Evolutionary conservation across 2,329 filamentous ascomycete genomes (phyloP), one percentile per base, ranked within the genome.

Genomic region (Diaporthe sp.): DNA sequence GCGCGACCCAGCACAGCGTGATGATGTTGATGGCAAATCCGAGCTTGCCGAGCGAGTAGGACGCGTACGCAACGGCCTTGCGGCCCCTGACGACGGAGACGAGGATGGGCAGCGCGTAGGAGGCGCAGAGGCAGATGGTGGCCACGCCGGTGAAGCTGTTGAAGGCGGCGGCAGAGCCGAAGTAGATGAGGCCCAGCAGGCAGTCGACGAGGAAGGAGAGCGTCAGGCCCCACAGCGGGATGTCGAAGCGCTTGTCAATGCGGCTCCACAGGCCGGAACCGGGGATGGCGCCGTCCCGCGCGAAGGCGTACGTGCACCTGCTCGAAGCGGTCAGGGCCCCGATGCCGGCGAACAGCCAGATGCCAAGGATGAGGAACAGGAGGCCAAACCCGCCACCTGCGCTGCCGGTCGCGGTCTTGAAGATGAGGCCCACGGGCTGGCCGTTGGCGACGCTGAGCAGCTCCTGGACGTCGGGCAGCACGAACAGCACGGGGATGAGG

Each of bases 131-230:
- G 78, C 93, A 95, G 81, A 96, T 95, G 6, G 94, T 95, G 1
- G 94, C 94, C 1, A 95, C 93, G 39, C 94, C 93, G 0, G 94
- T 95, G 83, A 96, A 95, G 13, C 91, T 92, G 86, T 93, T 94
- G 86, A 96, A 96, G 0, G 94, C 94, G 0, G 93, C 93, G 0
- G 90, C 90, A 1, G 92, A 94, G 13, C 94, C 94, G 78, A 96
- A 95, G 85, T 94, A 96, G 83, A 96, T 95, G 78, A 94, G 88
- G 0, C 94, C 94, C 0, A 96, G 88, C 15, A 95, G 84, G 78
- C 91, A 93, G 82, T 94, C 92, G 58, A 96, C 90, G 0, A 87
- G 81, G 0, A 93, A 92, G 0, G 93, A 94, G 2, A 96, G 87
- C 4, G 92, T 85, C 9, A 96, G 87, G 1, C 92, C 93, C 86